phyloP scores from a whole-genome alignment of 345 rosid species.

The sweet orange (Citrus sinensis) region DVS_A1.0 CM039167.1:16477501-16478000 shows the following conservation, averaged over 20 bases:
- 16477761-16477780: background rate
- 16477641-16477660: background rate
- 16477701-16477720: background rate
- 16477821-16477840: background rate
- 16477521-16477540: too few relatives aligned
- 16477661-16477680: background rate
- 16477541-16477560: too few relatives aligned
- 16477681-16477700: background rate
- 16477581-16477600: background rate
- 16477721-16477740: background rate
- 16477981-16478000: conserved; percentile 85
- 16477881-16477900: background rate
- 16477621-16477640: background rate
- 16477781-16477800: background rate
- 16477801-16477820: background rate
- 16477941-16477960: background rate
- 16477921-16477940: background rate
- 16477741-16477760: background rate
- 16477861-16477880: background rate
- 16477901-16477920: background rate
- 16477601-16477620: background rate
- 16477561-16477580: background rate
- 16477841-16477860: background rate
- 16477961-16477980: background rate
- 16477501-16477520: too few relatives aligned